Evolutionary conservation across 108 stramenopile genomes (phyloP), one percentile per base, ranked within the genome.

Genomic region (Nitzschia putrida): DNA sequence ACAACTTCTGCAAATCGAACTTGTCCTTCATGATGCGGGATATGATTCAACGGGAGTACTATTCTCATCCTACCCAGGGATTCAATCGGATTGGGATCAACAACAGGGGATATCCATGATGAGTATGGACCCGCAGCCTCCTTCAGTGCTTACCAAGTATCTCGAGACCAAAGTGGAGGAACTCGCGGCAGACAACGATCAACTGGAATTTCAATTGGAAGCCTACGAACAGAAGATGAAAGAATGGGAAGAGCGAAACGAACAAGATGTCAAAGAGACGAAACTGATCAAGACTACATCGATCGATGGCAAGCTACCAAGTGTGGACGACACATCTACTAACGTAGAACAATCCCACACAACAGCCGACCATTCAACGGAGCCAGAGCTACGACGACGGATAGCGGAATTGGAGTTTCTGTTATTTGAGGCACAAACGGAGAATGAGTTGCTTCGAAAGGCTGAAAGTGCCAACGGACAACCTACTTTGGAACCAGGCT

Each of bases 61-160:
- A 7, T 38, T 71, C 4, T 12, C 45, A 20, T n/a, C 38, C 18
- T 34, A 34, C 4, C 29, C 29, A 3, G 29, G 29, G 1, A 34
- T 20, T 40, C 29, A 16, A 16, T 49, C 7, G 24, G 21, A 57
- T 4, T n/a, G 43, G 39, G 13, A 42, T 7, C 24, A 24, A 57
- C 41, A 34, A 34, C 29, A 34, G 26, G 64, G 49, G 49, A 41
- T 74, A 21, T 67, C 66, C 50, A 68, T 74, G 66, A 74, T 74
- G 74, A 64, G 74, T 24, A 74, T 74, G 74, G 74, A 74, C 23
- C 66, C 74, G 12, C 61, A 74, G 29, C 50, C 34, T 25, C 74
- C 74, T 11, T 61, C 74, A 34, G 74, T 68, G 0, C 66, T 74
- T 16, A 68, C 66, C 7, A 67, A 61, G 41, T 74, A 74, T 52